phyloP scores from a whole-genome alignment of 148 eudicot genomes.

The Heliamphora exappendiculata region DNA sequence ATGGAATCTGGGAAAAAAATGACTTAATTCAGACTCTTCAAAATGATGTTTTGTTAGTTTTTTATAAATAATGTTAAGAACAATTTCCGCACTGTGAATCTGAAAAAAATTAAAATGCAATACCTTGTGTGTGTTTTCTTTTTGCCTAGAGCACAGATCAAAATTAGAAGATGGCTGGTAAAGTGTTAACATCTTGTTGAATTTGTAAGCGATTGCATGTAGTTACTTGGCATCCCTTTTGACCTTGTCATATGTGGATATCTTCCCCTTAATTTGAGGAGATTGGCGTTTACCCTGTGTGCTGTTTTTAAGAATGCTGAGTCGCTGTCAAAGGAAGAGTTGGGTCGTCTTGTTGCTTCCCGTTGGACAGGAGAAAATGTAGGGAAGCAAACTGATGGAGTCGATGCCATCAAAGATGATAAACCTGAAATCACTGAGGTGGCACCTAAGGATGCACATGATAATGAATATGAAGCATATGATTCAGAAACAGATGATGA shows the following conservation, averaged over 20 bases:
- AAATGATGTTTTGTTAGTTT: background rate
- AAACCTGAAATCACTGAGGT: conserved; percentile 36
- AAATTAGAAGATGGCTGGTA: background rate
- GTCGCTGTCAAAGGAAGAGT: conserved; percentile 77
- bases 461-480: conserved; percentile 68
- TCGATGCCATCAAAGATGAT: conserved; percentile 29
- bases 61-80: background rate
- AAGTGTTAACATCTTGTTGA: background rate
- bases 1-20: background rate
- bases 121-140: background rate
- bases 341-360: conserved; percentile 90
- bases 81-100: background rate
- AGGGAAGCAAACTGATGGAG: conserved; percentile 37
- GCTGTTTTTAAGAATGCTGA: conserved; percentile 40
- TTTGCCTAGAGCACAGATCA: background rate
- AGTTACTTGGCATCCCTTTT: background rate
- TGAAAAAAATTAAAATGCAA: background rate
- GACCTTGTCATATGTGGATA: background rate
- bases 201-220: background rate
- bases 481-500: conserved; percentile 65
- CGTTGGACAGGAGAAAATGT: conserved; percentile 83
- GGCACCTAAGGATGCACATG: conserved; percentile 34
- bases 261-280: background rate
- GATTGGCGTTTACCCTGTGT: background rate
- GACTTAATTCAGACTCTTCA: no score